phyloP scores from a whole-genome alignment of 1,284 basidiomycete species.

The Sporisorium graminicola region DNA sequence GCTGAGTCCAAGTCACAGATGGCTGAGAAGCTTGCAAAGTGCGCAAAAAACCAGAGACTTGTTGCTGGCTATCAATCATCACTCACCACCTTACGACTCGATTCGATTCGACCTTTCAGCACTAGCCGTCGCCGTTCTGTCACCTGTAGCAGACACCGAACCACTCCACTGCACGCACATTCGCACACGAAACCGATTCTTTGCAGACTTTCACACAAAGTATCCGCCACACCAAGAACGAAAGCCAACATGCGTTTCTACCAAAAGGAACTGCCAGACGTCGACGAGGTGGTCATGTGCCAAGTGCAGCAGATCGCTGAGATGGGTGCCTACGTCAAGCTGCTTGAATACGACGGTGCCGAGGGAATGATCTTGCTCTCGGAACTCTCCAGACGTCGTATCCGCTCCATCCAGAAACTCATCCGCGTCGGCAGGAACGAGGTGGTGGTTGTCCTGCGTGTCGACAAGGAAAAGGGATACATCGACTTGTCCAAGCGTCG shows the following conservation, averaged over 20 bases:
- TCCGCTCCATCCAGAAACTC: slow-evolving; percentile 96
- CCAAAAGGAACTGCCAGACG: slow-evolving; percentile 71
- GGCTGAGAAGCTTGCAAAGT: too few relatives aligned
- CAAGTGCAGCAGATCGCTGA: slow-evolving; percentile 99
- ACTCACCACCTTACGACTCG: not conserved
- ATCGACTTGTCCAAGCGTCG: slow-evolving; percentile 99
- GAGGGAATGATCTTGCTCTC: slow-evolving; percentile 99
- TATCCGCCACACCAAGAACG: too few relatives aligned
- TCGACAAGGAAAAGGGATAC: slow-evolving; percentile 99
- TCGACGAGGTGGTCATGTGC: slow-evolving; percentile 98
- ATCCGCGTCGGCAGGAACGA: slow-evolving; percentile 98
- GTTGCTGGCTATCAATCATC: not conserved
- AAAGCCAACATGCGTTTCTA: slow-evolving; percentile 67
- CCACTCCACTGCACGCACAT: too few relatives aligned
- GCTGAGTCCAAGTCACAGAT: slow-evolving; percentile 18
- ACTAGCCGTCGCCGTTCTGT: too few relatives aligned
- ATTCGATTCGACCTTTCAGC: too few relatives aligned
- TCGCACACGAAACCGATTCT: not conserved
- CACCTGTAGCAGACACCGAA: not conserved
- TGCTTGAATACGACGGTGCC: slow-evolving; percentile 98
- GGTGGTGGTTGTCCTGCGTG: slow-evolving; percentile 96
- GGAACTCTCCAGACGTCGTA: slow-evolving; percentile 94
- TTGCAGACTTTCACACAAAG: not conserved
- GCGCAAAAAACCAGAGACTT: slow-evolving; percentile 18
- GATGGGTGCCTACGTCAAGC: slow-evolving; percentile 99